Base-by-base conservation (phyloP, 164 flowering plant genomes). In the Cinnamomum chago region DNA sequence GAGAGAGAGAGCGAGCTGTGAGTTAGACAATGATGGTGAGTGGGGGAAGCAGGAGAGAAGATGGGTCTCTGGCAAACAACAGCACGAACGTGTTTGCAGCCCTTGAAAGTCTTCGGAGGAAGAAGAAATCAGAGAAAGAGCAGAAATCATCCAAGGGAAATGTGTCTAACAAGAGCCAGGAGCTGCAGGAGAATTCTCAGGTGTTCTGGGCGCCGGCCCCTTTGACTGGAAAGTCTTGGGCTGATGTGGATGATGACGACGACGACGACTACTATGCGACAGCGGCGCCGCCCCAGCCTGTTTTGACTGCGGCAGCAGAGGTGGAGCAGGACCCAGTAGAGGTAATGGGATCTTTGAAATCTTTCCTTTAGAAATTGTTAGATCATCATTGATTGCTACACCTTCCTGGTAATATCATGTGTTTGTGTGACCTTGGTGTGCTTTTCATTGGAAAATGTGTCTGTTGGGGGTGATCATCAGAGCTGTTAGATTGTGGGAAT, bases 241-340 rank as follows among this genome's bases (percentile, higher is more conserved):
- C 97, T 7, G 98, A 95, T 81, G 94, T 90, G 18, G 97, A 91
- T 52, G 97, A 91, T 20, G 97, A 40, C 47, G 47, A 91, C 22
- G 96, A 92, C 75, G 98, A 92, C 50, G 96, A 95, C 75, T 93
- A 90, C 73, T 91, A 82, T 69, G 90, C 89, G 40, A 86, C 94
- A 50, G 81, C 90, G 0, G 92, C 95, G 0, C 92, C 95, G 12
- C 93, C 90, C 12, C 85, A 67, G 71, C 18, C 87, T 3, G 82
- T 76, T 51, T 89, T 90, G 94, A 85, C 81, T 58, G 23, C 83
- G 24, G 67, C 83, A 0, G 6, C 35, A 0, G 35, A 30, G 17
- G 83, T 81, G 55, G 70, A 72, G 25, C 76, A 79, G 60, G 70
- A 79, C 58, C 80, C 76, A 9, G 71, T 77, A 0, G 92, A 85